Conservation (phyloP, 768 basidiomycete genomes). For the Daedalea quercina region DNA sequence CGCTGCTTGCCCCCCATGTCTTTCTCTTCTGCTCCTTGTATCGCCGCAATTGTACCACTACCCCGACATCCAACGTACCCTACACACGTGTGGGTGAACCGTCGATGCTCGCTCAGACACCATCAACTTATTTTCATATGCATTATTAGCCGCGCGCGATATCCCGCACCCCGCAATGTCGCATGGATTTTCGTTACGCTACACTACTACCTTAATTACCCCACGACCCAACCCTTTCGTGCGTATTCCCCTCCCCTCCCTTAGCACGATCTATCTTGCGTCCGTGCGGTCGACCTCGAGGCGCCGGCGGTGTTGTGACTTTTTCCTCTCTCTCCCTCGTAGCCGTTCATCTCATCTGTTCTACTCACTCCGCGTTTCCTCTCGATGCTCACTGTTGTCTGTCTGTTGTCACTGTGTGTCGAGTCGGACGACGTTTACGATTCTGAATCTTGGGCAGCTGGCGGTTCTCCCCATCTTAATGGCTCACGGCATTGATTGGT, state of each 20-base stretch:
- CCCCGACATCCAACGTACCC: not conserved
- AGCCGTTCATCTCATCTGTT: not conserved
- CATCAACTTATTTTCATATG: conserved; percentile 5
- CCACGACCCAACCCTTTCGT: not conserved
- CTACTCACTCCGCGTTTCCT: not conserved
- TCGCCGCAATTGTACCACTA: not conserved
- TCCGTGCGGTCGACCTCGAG: not conserved
- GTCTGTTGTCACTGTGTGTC: not conserved
- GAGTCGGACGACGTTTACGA: not conserved
- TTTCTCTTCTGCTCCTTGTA: not conserved
- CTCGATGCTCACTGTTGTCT: not conserved
- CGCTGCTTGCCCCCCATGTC: not conserved
- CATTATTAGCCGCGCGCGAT: not conserved
- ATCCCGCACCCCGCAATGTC: not conserved
- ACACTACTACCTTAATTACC: not conserved
- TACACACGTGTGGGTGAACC: not conserved
- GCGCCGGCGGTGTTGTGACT: conserved; percentile 1
- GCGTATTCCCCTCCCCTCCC: not conserved
- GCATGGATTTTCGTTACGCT: not conserved
- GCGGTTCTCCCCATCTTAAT: conserved; percentile 1
- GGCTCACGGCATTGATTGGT: not conserved
- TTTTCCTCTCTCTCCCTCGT: not conserved
- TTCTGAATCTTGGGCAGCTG: conserved; percentile 2
- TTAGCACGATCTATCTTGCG: not conserved
- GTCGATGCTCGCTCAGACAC: not conserved